Conservation (phyloP, 768 basidiomycete genomes). For the Suillus spraguei region DNA sequence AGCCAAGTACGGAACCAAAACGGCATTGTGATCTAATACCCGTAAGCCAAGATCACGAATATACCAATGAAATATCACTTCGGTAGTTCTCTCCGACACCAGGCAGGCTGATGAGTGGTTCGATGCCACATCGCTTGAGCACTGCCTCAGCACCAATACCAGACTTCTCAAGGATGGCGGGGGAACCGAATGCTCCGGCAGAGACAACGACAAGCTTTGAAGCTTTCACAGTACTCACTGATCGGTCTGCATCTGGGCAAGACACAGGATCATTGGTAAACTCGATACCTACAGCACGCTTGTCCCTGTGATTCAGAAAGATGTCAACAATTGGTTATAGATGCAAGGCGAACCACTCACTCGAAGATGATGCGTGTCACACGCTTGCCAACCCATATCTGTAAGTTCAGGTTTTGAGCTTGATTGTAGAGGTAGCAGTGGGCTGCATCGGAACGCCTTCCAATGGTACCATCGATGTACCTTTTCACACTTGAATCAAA, state of each 20-base stretch:
- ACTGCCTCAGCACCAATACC: slow-evolving; percentile 63
- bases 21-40: slow-evolving; percentile 33
- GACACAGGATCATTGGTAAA: slow-evolving; percentile 40
- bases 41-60: background rate
- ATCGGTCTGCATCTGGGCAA: slow-evolving; percentile 25
- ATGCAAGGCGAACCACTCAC: slow-evolving; percentile 28
- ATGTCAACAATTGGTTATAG: background rate
- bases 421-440: slow-evolving; percentile 56
- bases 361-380: slow-evolving; percentile 54
- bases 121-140: slow-evolving; percentile 50
- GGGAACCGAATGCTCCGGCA: slow-evolving; percentile 57
- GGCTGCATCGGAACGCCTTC: slow-evolving; percentile 58
- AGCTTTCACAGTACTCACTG: slow-evolving; percentile 33
- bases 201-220: slow-evolving; percentile 51
- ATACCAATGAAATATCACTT: slow-evolving; percentile 34
- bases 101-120: slow-evolving; percentile 61
- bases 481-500: slow-evolving; percentile 31
- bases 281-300: slow-evolving; percentile 50
- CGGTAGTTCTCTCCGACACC: slow-evolving; percentile 74
- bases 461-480: slow-evolving; percentile 53
- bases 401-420: slow-evolving; percentile 43
- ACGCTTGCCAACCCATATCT: slow-evolving; percentile 40
- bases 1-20: slow-evolving; percentile 39
- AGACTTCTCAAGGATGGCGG: slow-evolving; percentile 59
- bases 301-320: slow-evolving; percentile 20